These are phyloP conservation scores for Sporothrix phasma DNA, from an alignment of 2,329 filamentous ascomycete genomes.

Conservation along the genomic window DNA sequence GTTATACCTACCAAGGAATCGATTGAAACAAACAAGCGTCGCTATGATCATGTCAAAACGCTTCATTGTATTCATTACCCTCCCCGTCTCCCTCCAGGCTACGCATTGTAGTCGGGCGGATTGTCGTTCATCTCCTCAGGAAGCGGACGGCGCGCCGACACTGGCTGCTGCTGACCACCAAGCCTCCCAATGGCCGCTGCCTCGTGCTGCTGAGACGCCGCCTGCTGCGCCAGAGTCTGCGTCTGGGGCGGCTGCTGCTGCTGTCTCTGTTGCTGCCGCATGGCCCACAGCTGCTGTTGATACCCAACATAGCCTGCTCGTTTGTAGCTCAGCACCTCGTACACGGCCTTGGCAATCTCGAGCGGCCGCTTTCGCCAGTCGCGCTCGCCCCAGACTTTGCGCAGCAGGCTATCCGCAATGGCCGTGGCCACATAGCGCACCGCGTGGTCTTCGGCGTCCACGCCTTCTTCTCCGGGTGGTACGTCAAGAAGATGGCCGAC, in stretches of 20 bases:
- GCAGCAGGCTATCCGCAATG: constrained; percentile 28
- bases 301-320: constrained; percentile 22
- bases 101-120: constrained; percentile 8
- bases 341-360: constrained; percentile 28
- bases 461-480: constrained; percentile 29
- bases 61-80: too few relatives aligned
- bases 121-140: constrained; percentile 3
- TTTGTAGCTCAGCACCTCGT: constrained; percentile 30
- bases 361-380: constrained; percentile 26
- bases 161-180: background rate
- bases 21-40: background rate
- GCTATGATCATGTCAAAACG: background rate
- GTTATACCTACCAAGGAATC: background rate
- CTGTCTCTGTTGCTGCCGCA: constrained; percentile 9
- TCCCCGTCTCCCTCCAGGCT: background rate
- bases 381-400: constrained; percentile 25
- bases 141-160: background rate
- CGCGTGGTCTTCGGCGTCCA: constrained; percentile 31
- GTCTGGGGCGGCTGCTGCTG: background rate
- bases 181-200: background rate
- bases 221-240: background rate
- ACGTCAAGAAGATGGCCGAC: constrained; percentile 26
- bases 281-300: constrained; percentile 3
- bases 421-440: constrained; percentile 31
- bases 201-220: background rate